Percentiles rank a stretch among this genome's conserved stretches.
These are phyloP conservation scores for Alloteropsis semialata DNA, from an alignment of 176 grass and related monocot genomes.

Conservation along the genomic window DNA sequence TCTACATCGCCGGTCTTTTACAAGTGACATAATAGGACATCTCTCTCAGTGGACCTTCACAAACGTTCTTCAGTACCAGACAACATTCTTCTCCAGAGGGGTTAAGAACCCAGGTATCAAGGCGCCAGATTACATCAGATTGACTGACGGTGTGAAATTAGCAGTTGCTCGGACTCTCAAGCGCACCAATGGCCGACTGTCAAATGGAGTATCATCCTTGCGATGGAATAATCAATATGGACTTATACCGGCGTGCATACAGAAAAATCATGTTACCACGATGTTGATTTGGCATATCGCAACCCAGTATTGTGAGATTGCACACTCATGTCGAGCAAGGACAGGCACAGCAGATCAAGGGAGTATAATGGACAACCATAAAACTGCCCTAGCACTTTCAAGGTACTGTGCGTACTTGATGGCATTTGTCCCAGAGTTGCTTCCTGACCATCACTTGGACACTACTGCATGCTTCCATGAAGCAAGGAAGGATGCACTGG, in stretches of 20 bases:
- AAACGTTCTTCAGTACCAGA: not conserved
- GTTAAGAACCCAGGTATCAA: not conserved
- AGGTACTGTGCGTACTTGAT: not conserved
- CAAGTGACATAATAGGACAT: not conserved
- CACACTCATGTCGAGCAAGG: not conserved
- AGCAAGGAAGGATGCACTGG: not conserved
- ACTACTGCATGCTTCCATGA: not conserved
- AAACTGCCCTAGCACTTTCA: not conserved
- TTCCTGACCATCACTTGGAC: not conserved
- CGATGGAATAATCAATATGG: not conserved
- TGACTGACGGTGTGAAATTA: not conserved
- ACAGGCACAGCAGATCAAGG: too few species aligned
- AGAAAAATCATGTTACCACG: not conserved
- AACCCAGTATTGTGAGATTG: not conserved
- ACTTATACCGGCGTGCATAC: not conserved
- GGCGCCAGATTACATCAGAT: not conserved
- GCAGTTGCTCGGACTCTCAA: not conserved
- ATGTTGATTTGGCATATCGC: not conserved
- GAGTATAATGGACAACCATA: not conserved
- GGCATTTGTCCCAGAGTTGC: not conserved
- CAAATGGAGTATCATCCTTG: not conserved
- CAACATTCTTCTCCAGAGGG: not conserved
- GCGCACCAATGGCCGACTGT: not conserved
- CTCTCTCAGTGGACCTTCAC: not conserved
- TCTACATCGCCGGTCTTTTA: not conserved